These are phyloP conservation scores for Dalechampia spathulata DNA, from an alignment of 441 rosid genomes.

Conservation along the genomic window DNA sequence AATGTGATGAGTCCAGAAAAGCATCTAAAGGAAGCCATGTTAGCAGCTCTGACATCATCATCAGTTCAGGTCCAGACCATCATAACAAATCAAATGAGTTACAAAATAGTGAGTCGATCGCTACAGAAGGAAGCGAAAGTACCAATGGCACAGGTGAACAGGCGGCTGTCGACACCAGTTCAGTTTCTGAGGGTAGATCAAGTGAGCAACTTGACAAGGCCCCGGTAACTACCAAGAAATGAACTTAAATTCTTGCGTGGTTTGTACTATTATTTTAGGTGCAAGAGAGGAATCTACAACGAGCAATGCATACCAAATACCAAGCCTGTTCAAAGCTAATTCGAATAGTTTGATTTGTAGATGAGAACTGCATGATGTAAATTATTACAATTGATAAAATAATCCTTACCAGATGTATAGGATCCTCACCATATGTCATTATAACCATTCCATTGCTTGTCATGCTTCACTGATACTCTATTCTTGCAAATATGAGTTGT, in stretches of 20 bases:
- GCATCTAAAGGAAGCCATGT: constrained; percentile 17
- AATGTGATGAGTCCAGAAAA: constrained; percentile 13
- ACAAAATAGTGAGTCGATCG: constrained; percentile 23
- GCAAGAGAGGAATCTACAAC: constrained; percentile 21
- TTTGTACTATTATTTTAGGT: constrained; percentile 9
- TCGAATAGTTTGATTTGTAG: constrained; percentile 2
- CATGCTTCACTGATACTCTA: too few relatives aligned
- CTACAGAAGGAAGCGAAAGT: constrained; percentile 20
- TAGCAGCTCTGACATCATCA: constrained; percentile 2
- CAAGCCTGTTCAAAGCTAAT: constrained; percentile 56
- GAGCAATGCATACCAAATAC: constrained; percentile 40
- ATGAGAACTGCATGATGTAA: constrained; percentile 15
- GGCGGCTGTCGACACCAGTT: constrained; percentile 6
- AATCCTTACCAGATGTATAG: constrained; percentile 18
- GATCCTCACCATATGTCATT: too few relatives aligned
- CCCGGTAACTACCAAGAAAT: constrained; percentile 25
- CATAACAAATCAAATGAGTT: constrained; percentile 20
- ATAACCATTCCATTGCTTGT: too few relatives aligned
- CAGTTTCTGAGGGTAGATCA: constrained; percentile 21
- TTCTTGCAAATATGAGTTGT: too few relatives aligned
- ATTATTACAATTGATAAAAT: constrained; percentile 24
- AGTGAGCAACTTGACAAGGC: constrained; percentile 23
- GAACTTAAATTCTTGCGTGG: constrained; percentile 15
- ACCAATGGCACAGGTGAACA: background rate
- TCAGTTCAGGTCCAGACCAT: constrained; percentile 4